Conservation (phyloP, 1,139 yeast species). For the Magnusiomyces paraingens region DNA sequence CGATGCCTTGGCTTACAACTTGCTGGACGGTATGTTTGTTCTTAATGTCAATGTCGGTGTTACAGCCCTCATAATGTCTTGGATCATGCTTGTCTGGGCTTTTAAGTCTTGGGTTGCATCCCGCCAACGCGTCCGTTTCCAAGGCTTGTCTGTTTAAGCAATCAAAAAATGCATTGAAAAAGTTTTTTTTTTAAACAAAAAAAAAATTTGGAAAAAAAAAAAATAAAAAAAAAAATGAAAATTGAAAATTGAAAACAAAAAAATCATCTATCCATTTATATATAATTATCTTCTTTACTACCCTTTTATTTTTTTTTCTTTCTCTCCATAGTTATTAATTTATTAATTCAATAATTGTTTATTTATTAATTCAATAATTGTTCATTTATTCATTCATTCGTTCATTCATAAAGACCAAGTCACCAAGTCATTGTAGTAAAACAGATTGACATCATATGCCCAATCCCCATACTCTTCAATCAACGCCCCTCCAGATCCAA, state of each 20-base stretch:
- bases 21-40: conserved; percentile 84
- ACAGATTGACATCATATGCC: not conserved
- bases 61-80: conserved; percentile 77
- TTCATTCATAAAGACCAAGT: conserved; percentile 3
- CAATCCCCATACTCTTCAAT: not conserved
- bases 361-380: not conserved
- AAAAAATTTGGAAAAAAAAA: not conserved
- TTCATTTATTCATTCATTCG: not conserved
- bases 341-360: not conserved
- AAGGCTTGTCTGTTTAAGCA: not conserved
- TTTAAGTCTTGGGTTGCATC: conserved; percentile 36
- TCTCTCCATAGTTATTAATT: not conserved
- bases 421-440: conserved; percentile 2
- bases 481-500: not conserved
- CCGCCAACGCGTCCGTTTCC: conserved; percentile 1
- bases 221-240: not conserved
- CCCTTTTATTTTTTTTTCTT: no score
- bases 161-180: not conserved
- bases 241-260: not conserved
- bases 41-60: conserved; percentile 78
- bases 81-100: conserved; percentile 71
- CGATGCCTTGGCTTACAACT: conserved; percentile 76
- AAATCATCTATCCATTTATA: not conserved
- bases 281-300: not conserved
- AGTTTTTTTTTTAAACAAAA: no score